A percentile compares a stretch with the other conserved stretches of the same genome.
Conservation (phyloP, 371 early-diverging fungal species). For the Funneliformis caledonium region DNA sequence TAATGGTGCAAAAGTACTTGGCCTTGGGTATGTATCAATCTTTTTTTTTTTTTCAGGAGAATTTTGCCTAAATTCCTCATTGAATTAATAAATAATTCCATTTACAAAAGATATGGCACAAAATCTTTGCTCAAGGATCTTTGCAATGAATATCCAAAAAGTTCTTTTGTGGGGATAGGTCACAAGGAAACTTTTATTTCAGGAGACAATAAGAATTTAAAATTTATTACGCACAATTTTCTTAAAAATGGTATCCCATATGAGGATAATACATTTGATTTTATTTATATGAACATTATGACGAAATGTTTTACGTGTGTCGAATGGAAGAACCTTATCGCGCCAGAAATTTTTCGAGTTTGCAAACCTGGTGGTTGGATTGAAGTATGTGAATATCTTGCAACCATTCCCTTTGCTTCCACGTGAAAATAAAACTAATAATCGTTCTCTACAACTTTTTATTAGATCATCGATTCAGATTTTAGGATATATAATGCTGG, state of each 20-base stretch:
- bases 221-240: background rate
- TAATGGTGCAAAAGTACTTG: background rate
- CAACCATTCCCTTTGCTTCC: background rate
- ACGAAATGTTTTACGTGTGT: slow-evolving; percentile 50
- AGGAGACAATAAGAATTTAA: background rate
- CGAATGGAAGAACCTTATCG: slow-evolving; percentile 49
- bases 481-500: background rate
- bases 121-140: background rate
- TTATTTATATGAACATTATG: slow-evolving; percentile 62
- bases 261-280: slow-evolving; percentile 61
- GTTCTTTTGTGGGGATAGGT: background rate
- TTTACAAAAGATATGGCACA: background rate
- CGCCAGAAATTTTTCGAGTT: slow-evolving; percentile 52
- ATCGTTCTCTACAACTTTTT: too few species aligned
- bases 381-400: slow-evolving; percentile 38
- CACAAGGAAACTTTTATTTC: background rate
- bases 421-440: slow-evolving; percentile 45
- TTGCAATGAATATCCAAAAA: background rate
- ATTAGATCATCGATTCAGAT: background rate
- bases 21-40: slow-evolving; percentile 9
- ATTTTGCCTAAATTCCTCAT: too few species aligned
- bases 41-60: background rate
- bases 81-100: background rate
- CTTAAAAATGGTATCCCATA: slow-evolving; percentile 43
- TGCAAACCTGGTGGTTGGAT: slow-evolving; percentile 58